Evolutionary conservation across 805 yeast genomes (phyloP), one percentile per base, ranked within the genome.

Genomic region (Candida peoriensis): DNA sequence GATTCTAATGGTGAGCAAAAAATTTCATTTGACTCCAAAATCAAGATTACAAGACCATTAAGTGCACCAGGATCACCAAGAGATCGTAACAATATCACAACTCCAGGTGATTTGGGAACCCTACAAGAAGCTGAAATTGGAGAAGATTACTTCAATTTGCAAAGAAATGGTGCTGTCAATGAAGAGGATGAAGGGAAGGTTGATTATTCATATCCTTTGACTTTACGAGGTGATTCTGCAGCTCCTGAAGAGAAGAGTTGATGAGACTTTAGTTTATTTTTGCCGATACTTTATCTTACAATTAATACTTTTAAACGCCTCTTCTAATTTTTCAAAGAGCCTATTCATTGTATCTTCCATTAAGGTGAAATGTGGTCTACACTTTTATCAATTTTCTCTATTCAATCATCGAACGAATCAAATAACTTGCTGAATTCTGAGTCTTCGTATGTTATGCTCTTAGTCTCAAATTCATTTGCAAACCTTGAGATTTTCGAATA

Each of bases 11-110:
- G 34, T 24, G 23, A 28, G 20, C 32, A 39, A 5, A 48, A 47
- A 13, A 32, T 39, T 13, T 32, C 38, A n/a, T 52, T 76, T 68
- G 34, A 70, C 60, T 61, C 64, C 50, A 46, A 62, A 58, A 57
- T 79, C 50, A 90, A 89, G 61, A 75, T 90, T 40, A 78, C 96
- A 6, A 74, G 96, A 54, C 97, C 97, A 13, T 68, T 90, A 44
- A 82, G 95, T 41, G 97, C 86, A n/a, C 97, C 97, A 2, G 97
- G 97, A 3, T 89, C 97, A 6, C 97, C 98, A 42, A 70, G 89
- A 38, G 86, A 77, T 43, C 69, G 70, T 50, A 68, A 74, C 44
- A 79, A 83, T 13, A 66, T 80, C 48, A 90, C 88, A 96, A 90
- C 98, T 2, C 98, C 98, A 0, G 98, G 98, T 25, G 98, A 90